Percentiles rank a stretch among this genome's conserved stretches.
phyloP scores from a whole-genome alignment of 352 stramenopile species.

The Globisporangium solare region DNA sequence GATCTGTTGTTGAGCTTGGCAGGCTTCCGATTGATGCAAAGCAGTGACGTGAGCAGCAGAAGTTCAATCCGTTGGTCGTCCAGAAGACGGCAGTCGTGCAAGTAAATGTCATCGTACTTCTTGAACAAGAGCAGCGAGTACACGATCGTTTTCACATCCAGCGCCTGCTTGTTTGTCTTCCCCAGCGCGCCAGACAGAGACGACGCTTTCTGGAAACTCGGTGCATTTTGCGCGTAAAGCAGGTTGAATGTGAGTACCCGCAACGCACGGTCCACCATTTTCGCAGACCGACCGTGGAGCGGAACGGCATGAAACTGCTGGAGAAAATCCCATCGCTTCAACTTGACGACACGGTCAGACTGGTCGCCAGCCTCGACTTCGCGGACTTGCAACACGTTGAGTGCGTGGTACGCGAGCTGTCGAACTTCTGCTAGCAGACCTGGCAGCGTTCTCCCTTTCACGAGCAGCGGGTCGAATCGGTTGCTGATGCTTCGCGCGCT shows the following conservation, averaged over 20 bases:
- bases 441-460: conserved; percentile 31
- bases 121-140: conserved; percentile 48
- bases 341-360: conserved; percentile 16
- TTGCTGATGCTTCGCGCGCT: conserved; percentile 39
- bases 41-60: conserved; percentile 49
- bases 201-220: conserved; percentile 27
- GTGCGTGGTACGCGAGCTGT: conserved; percentile 44
- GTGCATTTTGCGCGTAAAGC: conserved; percentile 28
- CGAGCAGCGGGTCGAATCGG: conserved; percentile 46
- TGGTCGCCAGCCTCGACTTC: conserved; percentile 26
- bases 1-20: conserved; percentile 12
- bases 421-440: conserved; percentile 34
- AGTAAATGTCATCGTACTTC: conserved; percentile 38
- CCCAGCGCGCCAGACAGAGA: conserved; percentile 20
- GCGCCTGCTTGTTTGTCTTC: conserved; percentile 30
- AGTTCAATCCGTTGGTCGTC: conserved; percentile 40
- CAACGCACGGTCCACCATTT: conserved; percentile 35
- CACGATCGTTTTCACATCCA: conserved; percentile 44
- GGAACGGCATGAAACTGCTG: conserved; percentile 27
- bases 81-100: conserved; percentile 26
- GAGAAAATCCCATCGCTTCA: conserved; percentile 25
- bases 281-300: conserved; percentile 21
- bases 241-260: conserved; percentile 41
- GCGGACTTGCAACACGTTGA: conserved; percentile 36
- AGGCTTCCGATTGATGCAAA: conserved; percentile 27